Evolutionary conservation across 2,329 filamentous ascomycete genomes (phyloP).

Genomic region (Cercospora citrullina): DNA sequence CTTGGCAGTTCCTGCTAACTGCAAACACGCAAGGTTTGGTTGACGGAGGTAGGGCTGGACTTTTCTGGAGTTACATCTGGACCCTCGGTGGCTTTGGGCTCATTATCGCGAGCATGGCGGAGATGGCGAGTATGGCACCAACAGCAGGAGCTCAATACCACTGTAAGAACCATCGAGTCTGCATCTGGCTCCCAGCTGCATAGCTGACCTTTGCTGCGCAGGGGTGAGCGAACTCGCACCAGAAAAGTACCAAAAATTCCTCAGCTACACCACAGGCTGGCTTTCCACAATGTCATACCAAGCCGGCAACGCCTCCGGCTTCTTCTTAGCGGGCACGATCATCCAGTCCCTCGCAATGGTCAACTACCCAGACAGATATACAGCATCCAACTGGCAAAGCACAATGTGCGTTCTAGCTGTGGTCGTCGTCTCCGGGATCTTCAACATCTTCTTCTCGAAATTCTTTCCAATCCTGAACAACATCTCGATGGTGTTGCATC

Average conservation of each 20-base stretch:
- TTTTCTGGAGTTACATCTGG: constrained; percentile 28
- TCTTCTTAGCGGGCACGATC: constrained; percentile 27
- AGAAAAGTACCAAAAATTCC: constrained; percentile 23
- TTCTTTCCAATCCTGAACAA: constrained; percentile 26
- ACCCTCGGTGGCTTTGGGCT: constrained; percentile 22
- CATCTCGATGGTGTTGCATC: constrained; percentile 24
- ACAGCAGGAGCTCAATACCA: constrained; percentile 31
- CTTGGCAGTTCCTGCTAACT: constrained; percentile 53
- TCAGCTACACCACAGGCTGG: constrained; percentile 34
- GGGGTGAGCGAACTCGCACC: constrained; percentile 18
- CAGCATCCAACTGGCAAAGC: constrained; percentile 25
- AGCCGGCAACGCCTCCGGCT: constrained; percentile 27
- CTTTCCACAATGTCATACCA: constrained; percentile 26
- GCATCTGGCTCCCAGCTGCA: not conserved
- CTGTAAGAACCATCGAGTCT: constrained; percentile 4
- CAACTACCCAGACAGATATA: constrained; percentile 23
- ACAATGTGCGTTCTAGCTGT: constrained; percentile 25
- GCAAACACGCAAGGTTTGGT: constrained; percentile 32
- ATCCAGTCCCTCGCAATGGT: constrained; percentile 27
- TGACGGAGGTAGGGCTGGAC: constrained; percentile 22
- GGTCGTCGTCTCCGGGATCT: constrained; percentile 25
- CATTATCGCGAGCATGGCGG: constrained; percentile 32
- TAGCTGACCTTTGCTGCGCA: constrained; percentile 1
- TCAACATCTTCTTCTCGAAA: constrained; percentile 26
- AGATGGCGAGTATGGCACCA: constrained; percentile 37